Percentiles rank a stretch among this genome's conserved stretches.
Conservation (phyloP, 2,329 filamentous ascomycete genomes). For the Rhynchosporium agropyri region DNA sequence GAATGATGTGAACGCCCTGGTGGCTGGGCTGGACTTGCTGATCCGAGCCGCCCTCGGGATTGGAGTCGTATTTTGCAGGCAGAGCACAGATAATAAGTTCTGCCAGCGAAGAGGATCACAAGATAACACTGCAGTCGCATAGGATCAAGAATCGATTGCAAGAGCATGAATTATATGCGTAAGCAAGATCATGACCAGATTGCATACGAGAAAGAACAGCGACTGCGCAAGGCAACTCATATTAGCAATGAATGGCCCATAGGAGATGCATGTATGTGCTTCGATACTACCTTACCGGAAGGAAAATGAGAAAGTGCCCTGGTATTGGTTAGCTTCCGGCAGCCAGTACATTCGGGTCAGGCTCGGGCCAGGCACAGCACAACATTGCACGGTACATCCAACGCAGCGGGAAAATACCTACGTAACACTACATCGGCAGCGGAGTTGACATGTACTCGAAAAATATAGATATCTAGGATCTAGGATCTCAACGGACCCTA, state of each 20-base stretch:
- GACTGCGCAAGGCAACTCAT: not conserved
- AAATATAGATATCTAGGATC: not conserved
- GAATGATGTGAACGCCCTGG: slow-evolving; percentile 13
- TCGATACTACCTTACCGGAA: not conserved
- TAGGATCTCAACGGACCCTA: not conserved
- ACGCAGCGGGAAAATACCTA: not conserved
- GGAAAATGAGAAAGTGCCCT: not conserved
- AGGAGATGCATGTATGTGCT: not conserved
- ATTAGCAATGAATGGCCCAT: not conserved
- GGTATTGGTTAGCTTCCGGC: not conserved
- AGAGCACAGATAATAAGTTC: not conserved
- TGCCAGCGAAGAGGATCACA: not conserved
- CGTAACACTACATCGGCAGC: not conserved
- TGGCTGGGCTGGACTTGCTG: slow-evolving; percentile 14
- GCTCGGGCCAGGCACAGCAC: not conserved
- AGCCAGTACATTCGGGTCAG: slow-evolving; percentile 8
- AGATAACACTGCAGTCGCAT: not conserved
- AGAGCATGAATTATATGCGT: not conserved
- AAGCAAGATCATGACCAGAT: not conserved
- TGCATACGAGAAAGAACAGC: not conserved
- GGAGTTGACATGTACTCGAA: not conserved
- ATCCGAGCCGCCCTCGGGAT: not conserved
- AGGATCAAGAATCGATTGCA: not conserved
- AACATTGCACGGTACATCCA: not conserved
- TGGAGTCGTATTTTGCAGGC: not conserved